Evolutionary conservation across 208 protist genomes (phyloP), one percentile per base, ranked within the genome.

Genomic region (Trypanosoma lewisi): DNA sequence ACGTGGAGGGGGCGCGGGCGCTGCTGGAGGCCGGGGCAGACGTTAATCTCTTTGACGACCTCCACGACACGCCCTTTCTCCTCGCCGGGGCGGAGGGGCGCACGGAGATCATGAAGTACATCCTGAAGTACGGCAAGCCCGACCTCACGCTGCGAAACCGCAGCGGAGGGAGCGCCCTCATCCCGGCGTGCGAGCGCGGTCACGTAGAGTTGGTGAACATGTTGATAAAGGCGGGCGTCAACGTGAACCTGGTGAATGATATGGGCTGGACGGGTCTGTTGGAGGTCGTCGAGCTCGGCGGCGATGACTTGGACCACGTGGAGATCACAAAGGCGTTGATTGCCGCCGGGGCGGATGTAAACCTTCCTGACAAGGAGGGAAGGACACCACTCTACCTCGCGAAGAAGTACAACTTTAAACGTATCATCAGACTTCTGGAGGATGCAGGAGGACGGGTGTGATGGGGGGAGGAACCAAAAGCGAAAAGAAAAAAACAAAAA

Each of bases 41-140:
- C 53, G 66, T 87, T 8, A 87, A 87, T 56, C 49, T 55, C 14
- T 64, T 75, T 4, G 80, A 87, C 34, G 67, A 83, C 48, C 57
- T 87, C 45, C 73, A 87, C 53, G 80, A 87, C 73, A 70, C 77
- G 7, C 77, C 80, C 2, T 87, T 81, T 58, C 63, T 83, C 8
- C 68, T 87, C 25, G 30, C 61, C 2, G 72, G 70, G 19, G 73
- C 80, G 37, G 80, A 87, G 58, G 77, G 77, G 12, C 64, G 74
- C 14, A 37, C 63, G 44, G 73, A 78, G 62, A 83, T 87, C 8
- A 59, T 87, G 64, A 49, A 75, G 63, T 47, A 78, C 36, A 75
- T 87, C 36, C 72, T 78, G 48, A 60, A 51, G 21, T 73, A 69
- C 28, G 71, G 61, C 14, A 76, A 79, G 62, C 80, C 80, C 7